Evolutionary conservation across 164 flowering plant species (phyloP), one percentile per base, ranked within the genome.

Genomic region (Brasenia schreberi): DNA sequence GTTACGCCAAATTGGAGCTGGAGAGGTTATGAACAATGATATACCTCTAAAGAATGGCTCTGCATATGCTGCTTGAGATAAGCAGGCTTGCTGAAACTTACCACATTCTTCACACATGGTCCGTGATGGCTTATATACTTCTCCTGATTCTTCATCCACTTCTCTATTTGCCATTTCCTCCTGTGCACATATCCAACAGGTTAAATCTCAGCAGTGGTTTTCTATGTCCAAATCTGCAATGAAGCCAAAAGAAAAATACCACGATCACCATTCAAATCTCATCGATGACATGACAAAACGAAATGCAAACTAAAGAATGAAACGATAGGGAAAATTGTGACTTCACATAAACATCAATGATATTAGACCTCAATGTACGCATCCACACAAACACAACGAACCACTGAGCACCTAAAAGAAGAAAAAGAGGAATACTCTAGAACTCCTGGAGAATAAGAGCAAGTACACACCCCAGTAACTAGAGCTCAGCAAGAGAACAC

Each of bases 41-140:
- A 61, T 69, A 92, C 98, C 96, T 90, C 98, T 11, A 77, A 71
- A 0, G 89, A 90, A 81, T 93, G 98, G 66, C 88, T 75, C 72
- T 77, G 87, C 88, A 87, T 86, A 67, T 93, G 98, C 68, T 93
- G 96, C 72, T 79, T 83, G 76, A 92, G 77, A 72, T 92, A 74
- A 42, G 98, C 96, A 9, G 90, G 97, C 69, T 93, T 93, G 33
- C 67, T 70, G 27, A 93, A 93, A 67, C 74, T 79, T 0, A 61
- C 98, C 94, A 66, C 97, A 90, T 58, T 86, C 87, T 18, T 73
- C 79, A 68, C 98, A 93, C 18, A 75, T 79, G 71, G 83, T 76
- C 7, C 75, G 65, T 17, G 72, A 73, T 19, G 5, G 12, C 12
- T 11, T 61, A 65, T 74, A 63, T n/a, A 19, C 73, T 18, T 63